Evolutionary conservation across 2,329 filamentous ascomycete genomes (phyloP).

Genomic region (Trichoderma atrobrunneum): DNA sequence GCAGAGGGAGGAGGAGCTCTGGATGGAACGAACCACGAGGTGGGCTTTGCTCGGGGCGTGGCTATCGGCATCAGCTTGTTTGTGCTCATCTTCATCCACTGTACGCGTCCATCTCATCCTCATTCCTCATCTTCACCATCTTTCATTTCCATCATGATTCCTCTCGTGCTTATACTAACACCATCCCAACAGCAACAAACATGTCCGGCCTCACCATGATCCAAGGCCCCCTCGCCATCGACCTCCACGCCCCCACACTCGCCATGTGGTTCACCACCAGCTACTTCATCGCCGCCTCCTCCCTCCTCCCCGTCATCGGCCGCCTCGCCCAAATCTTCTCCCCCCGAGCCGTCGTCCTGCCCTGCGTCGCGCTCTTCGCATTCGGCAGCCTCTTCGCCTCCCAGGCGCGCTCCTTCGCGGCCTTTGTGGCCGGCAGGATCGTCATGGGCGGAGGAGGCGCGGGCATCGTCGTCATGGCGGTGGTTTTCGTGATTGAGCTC

Average conservation of each 20-base stretch:
- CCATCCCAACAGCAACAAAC: slow-evolving; percentile 53
- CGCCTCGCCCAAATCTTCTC: slow-evolving; percentile 73
- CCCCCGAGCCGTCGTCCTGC: slow-evolving; percentile 57
- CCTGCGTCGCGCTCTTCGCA: slow-evolving; percentile 55
- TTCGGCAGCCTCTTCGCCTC: slow-evolving; percentile 59
- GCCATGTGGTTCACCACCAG: slow-evolving; percentile 79
- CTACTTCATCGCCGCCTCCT: slow-evolving; percentile 64
- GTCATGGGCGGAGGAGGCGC: slow-evolving; percentile 68
- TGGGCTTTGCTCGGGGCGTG: neutral
- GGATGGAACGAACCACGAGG: neutral
- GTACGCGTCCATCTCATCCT: neutral
- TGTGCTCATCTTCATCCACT: slow-evolving; percentile 29
- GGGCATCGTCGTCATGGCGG: slow-evolving; percentile 68
- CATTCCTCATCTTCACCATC: no score
- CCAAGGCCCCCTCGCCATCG: slow-evolving; percentile 71
- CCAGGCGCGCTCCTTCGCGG: slow-evolving; percentile 53
- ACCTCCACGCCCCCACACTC: slow-evolving; percentile 69
- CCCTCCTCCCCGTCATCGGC: slow-evolving; percentile 66
- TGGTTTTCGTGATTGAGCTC: slow-evolving; percentile 75
- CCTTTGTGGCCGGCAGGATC: slow-evolving; percentile 67
- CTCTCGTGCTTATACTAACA: no score
- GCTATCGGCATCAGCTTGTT: slow-evolving; percentile 22
- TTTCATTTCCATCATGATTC: neutral
- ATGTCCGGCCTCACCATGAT: slow-evolving; percentile 80
- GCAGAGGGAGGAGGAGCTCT: neutral